Evolutionary conservation across 2,329 filamentous ascomycete genomes (phyloP), one percentile per base, ranked within the genome.

Genomic region (Fusarium equiseti): DNA sequence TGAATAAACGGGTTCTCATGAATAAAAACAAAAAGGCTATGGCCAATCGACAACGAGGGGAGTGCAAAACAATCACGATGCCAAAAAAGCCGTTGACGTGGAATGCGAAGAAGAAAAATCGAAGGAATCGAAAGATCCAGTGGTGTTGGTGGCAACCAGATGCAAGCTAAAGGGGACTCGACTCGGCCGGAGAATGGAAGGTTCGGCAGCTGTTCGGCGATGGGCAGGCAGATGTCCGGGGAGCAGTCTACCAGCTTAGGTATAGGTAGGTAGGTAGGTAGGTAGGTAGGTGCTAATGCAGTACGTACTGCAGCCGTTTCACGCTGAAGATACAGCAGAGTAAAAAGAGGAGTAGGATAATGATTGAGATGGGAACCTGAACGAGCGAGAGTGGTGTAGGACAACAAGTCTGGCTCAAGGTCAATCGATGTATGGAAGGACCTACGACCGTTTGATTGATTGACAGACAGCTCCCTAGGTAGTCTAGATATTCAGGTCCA

Each of bases 121-220:
- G 35, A 54, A 66, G 54, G 54, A 66, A 43, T 65, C 27, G 54
- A 52, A 66, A 62, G 64, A 55, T 63, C 43, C 35, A 64, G 57
- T 68, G 59, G 60, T 66, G 64, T 49, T 66, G 61, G 59, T 69
- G 64, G 64, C 56, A 53, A 68, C 45, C 29, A 52, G 42, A 55
- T 68, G 68, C 68, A 71, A 69, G 53, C 68, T 58, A 67, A 71
- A 71, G 57, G 63, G 63, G 68, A 66, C 68, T 72, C 64, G 68
- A 66, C 68, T 72, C 64, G 68, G 68, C 68, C 68, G 68, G 68
- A 72, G 65, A 44, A 63, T 72, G 55, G 56, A 69, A 58, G 55
- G 45, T 69, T 71, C 68, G 67, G 57, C 49, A 59, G 57, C 53
- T 59, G 50, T 62, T 71, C 64, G 68, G 58, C 60, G 56, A 56